Evolutionary conservation across 805 yeast genomes (phyloP), one percentile per base, ranked within the genome.

Genomic region (Kuraishia ogatae): DNA sequence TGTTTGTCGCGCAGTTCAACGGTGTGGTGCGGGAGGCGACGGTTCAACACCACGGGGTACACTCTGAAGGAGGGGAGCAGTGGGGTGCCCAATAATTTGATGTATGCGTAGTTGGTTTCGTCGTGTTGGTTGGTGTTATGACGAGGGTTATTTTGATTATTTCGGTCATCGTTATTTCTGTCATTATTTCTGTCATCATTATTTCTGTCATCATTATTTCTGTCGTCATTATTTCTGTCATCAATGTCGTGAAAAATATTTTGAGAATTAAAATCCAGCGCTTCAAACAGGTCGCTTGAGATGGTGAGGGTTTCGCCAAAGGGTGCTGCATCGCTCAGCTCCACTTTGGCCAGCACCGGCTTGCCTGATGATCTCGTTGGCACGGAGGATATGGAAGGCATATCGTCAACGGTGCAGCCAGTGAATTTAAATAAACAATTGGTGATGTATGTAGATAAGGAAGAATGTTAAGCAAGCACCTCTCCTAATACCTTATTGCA

Each of bases 1-100:
- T 73, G 56, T 49, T 72, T 65, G 60, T 78, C 77, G 43, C 72
- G 66, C 51, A 80, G 65, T 29, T 66, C 70, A 2, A 80, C 71
- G 15, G 71, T 62, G 50, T 67, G 63, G 2, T 60, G 57, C 0
- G 62, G 63, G 8, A 70, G 58, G 1, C 55, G 51, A 4, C 60
- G 57, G 21, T 69, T 64, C 52, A 67, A 52, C 15, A 66, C 59
- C 10, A 79, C 65, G 50, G 69, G 73, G 57, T 66, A 76, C 26
- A 79, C 58, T 51, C 66, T 68, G 61, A 47, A 47, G 20, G 23
- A 20, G 50, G n/a, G 13, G 15, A 47, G 50, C 50, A 21, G 26
- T 5, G 50, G 26, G 6, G 50, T 21, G 10, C 50, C 50, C 21
- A 47, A n/a, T n/a, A 47, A n/a, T n/a, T 47, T 21, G 23, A 47